Evolutionary conservation across 2,329 filamentous ascomycete species (phyloP), one percentile per base, ranked within the genome.

Genomic region (Aspergillus unguis): DNA sequence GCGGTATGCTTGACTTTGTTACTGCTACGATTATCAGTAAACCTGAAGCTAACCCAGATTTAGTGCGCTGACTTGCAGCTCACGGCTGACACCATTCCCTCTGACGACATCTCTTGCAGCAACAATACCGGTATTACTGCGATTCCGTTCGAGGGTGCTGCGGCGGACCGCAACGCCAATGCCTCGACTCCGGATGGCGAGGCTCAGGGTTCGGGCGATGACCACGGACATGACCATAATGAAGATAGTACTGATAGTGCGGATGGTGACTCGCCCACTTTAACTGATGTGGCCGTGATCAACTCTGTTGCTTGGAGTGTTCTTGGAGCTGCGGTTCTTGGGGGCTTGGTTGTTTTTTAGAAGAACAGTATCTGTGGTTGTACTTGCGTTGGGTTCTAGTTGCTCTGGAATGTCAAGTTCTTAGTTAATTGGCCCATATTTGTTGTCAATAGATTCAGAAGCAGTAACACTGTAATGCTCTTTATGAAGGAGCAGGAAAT

Each of bases 1-100:
- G 87, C 85, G 70, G 80, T 82, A 68, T 63, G 77, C 62, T 23
- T 41, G 36, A 48, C 41, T 58, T 52, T 41, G 41, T 33, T 25
- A 8, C 17, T 10, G 49, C 48, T 46, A 35, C 17, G 17, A 17
- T 17, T 17, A 17, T 17, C 17, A 17, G 17, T 17, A 17, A 17
- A 17, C 17, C 17, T 17, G 17, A 1, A 17, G 17, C 17, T 17
- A 17, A 17, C 17, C 17, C 17, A 17, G 17, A 17, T 17, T 8
- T 35, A 86, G 84, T 92, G 88, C 69, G 85, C 87, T 64, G 87
- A 92, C 62, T 82, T 91, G 59, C 85, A 81, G 27, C 85, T 92
- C 73, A 80, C 77, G 31, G 72, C 74, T 8, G 76, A 81, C 4
- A 73, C 77, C 17, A 67, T 73, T 6, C 65, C 72, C 25, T 71